Conservation (phyloP, 176 grass and related monocot species). For the Saccharum officinarum region DNA sequence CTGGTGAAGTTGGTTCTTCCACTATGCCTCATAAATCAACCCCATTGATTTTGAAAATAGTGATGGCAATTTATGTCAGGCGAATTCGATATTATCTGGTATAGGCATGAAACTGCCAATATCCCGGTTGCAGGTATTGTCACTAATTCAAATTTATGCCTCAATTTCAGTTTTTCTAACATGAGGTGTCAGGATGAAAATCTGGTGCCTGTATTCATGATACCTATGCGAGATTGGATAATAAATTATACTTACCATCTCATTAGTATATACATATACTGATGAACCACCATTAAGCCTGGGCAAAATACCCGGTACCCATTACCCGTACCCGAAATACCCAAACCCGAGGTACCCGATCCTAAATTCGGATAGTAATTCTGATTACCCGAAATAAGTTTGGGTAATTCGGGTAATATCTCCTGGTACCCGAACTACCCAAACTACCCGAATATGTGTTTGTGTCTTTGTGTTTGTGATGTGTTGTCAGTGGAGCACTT, state of each 20-base stretch:
- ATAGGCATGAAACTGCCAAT: conserved; percentile 93
- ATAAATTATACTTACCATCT: neutral
- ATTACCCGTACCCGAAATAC: no score
- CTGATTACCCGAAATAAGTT: no score
- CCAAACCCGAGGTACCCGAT: no score
- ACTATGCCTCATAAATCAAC: conserved; percentile 99
- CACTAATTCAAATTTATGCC: neutral
- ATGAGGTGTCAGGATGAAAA: neutral
- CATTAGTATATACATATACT: neutral
- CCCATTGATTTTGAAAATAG: conserved; percentile 99
- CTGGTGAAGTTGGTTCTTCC: conserved; percentile 93
- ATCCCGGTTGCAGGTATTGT: conserved; percentile 85
- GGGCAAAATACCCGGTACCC: no score
- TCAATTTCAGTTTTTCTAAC: conserved; percentile 8
- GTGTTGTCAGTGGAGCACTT: no score
- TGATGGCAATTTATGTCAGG: conserved; percentile 75
- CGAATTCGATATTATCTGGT: conserved; percentile 62
- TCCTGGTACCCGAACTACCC: no score
- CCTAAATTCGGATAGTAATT: no score
- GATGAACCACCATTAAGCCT: conserved; percentile 27
- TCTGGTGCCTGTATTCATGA: neutral
- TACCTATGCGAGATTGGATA: neutral
- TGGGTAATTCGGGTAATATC: no score
- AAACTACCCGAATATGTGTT: no score
- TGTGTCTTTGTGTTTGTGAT: no score